Percentiles rank a stretch among this genome's conserved stretches.
phyloP scores from a whole-genome alignment of 2,329 filamentous ascomycete species.

The Chrysoporthe cubensis region DNA sequence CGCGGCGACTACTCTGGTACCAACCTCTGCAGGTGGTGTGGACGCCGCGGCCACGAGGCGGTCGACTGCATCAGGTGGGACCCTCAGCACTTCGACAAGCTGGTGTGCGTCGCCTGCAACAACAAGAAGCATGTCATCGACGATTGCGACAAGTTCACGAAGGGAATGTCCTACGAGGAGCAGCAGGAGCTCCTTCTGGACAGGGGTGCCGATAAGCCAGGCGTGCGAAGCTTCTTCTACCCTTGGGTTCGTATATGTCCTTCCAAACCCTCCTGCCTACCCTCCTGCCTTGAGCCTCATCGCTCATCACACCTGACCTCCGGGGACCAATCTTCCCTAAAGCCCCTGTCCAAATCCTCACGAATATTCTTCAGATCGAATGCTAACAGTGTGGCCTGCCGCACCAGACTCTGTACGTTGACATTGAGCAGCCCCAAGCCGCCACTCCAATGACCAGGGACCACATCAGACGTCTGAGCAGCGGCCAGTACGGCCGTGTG shows the following conservation, averaged over 20 bases:
- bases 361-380: background rate
- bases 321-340: background rate
- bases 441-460: background rate
- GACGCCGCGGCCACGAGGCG: slow-evolving; percentile 17
- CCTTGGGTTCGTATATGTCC: background rate
- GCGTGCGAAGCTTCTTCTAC: slow-evolving; percentile 18
- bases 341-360: background rate
- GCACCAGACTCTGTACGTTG: background rate
- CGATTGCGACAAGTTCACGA: slow-evolving; percentile 17
- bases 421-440: too few relatives aligned
- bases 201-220: slow-evolving; percentile 11
- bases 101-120: slow-evolving; percentile 18
- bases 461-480: background rate
- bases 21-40: slow-evolving; percentile 19
- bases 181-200: slow-evolving; percentile 12
- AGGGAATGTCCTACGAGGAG: background rate
- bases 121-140: slow-evolving; percentile 14
- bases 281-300: background rate
- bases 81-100: slow-evolving; percentile 17
- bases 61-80: slow-evolving; percentile 17
- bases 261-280: background rate
- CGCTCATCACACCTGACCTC: too few relatives aligned
- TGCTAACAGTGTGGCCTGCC: background rate
- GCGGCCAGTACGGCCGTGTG: background rate
- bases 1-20: slow-evolving; percentile 15